Percentiles rank a stretch among this genome's conserved stretches.
Conservation (phyloP, 1,139 yeast genomes). For the Geotrichum europaeum region DNA sequence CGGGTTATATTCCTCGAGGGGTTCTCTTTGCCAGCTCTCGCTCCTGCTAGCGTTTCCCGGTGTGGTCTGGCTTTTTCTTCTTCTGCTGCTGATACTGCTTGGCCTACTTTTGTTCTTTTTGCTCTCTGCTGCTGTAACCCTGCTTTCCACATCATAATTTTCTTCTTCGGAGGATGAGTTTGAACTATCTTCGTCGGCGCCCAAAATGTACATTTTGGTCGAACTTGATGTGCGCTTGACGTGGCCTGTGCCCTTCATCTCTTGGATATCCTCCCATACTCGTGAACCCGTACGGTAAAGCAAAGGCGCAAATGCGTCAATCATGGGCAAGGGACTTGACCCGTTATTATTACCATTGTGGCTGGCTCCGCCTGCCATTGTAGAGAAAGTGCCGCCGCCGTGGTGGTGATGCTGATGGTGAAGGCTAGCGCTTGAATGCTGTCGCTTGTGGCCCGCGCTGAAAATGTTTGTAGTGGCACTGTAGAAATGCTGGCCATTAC, state of each 20-base stretch:
- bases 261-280: slow-evolving; percentile 29
- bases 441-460: background rate
- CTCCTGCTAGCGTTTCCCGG: background rate
- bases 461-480: background rate
- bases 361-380: background rate
- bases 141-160: background rate
- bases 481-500: background rate
- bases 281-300: slow-evolving; percentile 28
- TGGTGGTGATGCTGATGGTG: background rate
- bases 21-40: background rate
- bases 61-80: background rate
- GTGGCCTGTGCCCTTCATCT: slow-evolving; percentile 29
- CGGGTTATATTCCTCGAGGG: slow-evolving; percentile 15
- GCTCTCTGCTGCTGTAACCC: too few relatives aligned
- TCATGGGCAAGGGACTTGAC: background rate
- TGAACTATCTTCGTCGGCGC: slow-evolving; percentile 7
- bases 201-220: slow-evolving; percentile 16
- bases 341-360: background rate
- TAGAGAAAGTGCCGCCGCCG: background rate
- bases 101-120: too few relatives aligned
- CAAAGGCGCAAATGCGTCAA: slow-evolving; percentile 19
- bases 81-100: background rate
- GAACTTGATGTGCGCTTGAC: slow-evolving; percentile 23
- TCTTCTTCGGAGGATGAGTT: background rate
- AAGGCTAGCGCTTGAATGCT: background rate